Base-by-base conservation (phyloP, 768 basidiomycete species). In the Mycena metata region DNA sequence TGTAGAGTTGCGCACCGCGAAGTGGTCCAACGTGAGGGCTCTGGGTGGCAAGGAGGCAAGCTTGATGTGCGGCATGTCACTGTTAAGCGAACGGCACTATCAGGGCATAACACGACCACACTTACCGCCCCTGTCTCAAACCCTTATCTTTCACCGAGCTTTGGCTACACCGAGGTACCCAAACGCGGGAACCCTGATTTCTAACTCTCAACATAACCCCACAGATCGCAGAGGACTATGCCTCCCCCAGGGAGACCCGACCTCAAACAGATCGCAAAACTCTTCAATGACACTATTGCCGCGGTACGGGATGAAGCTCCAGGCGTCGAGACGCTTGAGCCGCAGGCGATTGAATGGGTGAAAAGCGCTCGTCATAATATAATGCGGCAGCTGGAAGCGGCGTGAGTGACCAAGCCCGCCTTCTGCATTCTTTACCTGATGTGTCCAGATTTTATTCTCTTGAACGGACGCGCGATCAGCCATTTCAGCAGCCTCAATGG, bases 381-480 rank as follows among this genome's bases (percentile, higher is more conserved):
- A 16, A 70, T 70, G 69, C 69, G 64, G 17, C n/a, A 67, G 8
- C 52, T 70, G 30, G 65, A 70, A 52, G 19, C 52, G 55, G 41
- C 21, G 3, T 30, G 13, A 6, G 7, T 35, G 26, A 23, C 43
- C 23, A 7, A n/a, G 12, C 10, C 35, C 7, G 15, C n/a, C 39
- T n/a, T 39, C 33, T 26, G n/a, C n/a, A n/a, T 9, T n/a, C 46
- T 39, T 17, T 24, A 26, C n/a, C 10, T 11, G 12, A 11, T 49
- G 5, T 63, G 8, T 17, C 23, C 21, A 66, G 65, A 19, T 66
- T 21, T 33, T 66, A 66, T 46, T 36, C 46, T 7, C 65, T 66
- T 41, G 39, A 42, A 43, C 30, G 35, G 2, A 5, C 35, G 3
- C 59, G 46, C 24, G 23, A 57, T 5, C 47, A 45, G 3, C 41